Evolutionary conservation across 2,329 filamentous ascomycete genomes (phyloP).

Genomic region (Monilinia polystroma): DNA sequence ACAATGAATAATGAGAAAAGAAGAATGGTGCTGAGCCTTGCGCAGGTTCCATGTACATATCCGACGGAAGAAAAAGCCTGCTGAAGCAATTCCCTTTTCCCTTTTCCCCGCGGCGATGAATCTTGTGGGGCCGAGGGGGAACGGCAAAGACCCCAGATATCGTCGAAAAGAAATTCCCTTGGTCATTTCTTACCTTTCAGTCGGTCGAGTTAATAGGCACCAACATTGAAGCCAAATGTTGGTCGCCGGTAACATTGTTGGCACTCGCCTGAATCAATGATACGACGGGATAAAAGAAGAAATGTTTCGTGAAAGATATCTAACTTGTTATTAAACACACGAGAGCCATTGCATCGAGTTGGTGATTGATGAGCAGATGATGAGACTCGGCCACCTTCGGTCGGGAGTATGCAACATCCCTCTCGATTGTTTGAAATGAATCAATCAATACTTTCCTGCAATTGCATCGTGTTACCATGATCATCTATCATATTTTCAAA

Average conservation of each 20-base stretch:
- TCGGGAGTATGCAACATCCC: slow-evolving; percentile 20
- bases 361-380: slow-evolving; percentile 17
- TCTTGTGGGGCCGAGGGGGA: slow-evolving; percentile 18
- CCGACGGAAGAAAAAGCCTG: slow-evolving; percentile 24
- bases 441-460: slow-evolving; percentile 21
- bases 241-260: not conserved
- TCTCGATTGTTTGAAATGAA: slow-evolving; percentile 21
- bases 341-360: not conserved
- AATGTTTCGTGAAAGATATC: not conserved
- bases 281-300: not conserved
- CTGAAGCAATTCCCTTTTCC: slow-evolving; percentile 20
- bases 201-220: not conserved
- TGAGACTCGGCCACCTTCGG: slow-evolving; percentile 24
- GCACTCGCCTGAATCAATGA: slow-evolving; percentile 8
- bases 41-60: slow-evolving; percentile 21
- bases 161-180: not conserved
- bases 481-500: slow-evolving; percentile 16
- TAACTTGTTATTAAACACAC: not conserved
- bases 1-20: slow-evolving; percentile 19
- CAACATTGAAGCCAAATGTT: slow-evolving; percentile 12
- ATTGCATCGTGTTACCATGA: slow-evolving; percentile 7
- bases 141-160: not conserved
- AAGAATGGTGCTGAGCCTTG: slow-evolving; percentile 16
- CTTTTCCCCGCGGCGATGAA: slow-evolving; percentile 20
- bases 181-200: not conserved